Conservation (phyloP, 192 early-diverging fungal genomes). For the Coemansia sp. region DNA sequence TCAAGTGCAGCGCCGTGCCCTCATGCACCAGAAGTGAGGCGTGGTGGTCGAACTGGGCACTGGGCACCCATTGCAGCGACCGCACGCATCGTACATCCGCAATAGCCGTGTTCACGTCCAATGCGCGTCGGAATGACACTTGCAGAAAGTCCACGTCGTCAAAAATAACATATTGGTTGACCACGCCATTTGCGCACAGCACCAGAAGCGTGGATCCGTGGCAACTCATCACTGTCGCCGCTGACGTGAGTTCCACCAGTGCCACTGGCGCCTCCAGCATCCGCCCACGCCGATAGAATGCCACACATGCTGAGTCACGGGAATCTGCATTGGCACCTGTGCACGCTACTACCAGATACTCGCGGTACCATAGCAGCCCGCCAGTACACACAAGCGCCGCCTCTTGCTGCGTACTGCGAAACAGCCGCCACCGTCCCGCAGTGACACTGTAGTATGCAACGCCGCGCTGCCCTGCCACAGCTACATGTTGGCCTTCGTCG, state of each 20-base stretch:
- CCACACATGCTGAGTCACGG: conserved; percentile 14
- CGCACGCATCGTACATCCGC: conserved; percentile 29
- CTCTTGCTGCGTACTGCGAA: conserved; percentile 77
- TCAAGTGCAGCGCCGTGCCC: conserved; percentile 29
- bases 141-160: conserved; percentile 25
- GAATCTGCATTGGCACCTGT: conserved; percentile 16
- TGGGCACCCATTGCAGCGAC: conserved; percentile 49
- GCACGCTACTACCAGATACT: conserved; percentile 36
- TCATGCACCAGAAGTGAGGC: conserved; percentile 42
- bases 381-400: conserved; percentile 18
- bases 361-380: conserved; percentile 48
- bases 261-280: conserved; percentile 16
- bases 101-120: conserved; percentile 5
- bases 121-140: conserved; percentile 21
- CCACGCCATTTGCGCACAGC: conserved; percentile 12
- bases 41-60: conserved; percentile 31
- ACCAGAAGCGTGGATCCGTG: conserved; percentile 33
- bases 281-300: conserved; percentile 33
- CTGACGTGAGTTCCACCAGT: not conserved
- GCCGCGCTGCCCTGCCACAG: conserved; percentile 82
- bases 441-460: conserved; percentile 73
- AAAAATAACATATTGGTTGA: conserved; percentile 37
- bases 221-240: conserved; percentile 25
- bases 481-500: conserved; percentile 69
- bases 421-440: conserved; percentile 82